Base-by-base conservation (phyloP, 371 early-diverging fungal species). In the Apophysomyces trapeziformis region DNA sequence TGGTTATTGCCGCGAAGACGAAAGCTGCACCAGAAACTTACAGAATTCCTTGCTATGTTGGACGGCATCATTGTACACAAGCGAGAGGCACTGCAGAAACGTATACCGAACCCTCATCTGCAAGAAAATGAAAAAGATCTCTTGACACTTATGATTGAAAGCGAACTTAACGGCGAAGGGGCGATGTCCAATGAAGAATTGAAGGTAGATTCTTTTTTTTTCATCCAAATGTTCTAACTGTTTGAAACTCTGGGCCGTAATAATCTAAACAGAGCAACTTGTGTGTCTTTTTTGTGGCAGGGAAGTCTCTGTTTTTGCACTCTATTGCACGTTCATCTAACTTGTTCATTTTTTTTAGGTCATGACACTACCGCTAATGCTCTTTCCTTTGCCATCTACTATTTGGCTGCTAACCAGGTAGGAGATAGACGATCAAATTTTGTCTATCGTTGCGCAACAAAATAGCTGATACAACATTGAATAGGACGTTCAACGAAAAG, bases 81-180 rank as follows among this genome's bases (percentile, higher is more conserved):
- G 57, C 72, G 78, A 14, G 59, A 59, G 26, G 60, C 60, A 16
- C 58, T 77, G 38, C 13, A 71, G 64, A 9, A 58, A 35, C 43
- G 56, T 35, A 8, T 69, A 64, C 4, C 45, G 18, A 47, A 46
- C 9, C 26, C 46, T 1, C 38, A 6, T 0, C 16, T 41, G 0
- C 56, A 59, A 1, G 78, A 84, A 47, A 71, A 70, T 46, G 77
- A 77, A 46, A 71, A 64, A 9, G 81, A 84, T 56, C 60, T 85
- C 57, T 69, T 85, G 36, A 73, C 82, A 4, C 68, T 84, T 68
- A 77, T 85, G 79, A 54, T 84, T 36, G 69, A 75, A 43, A 44
- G 46, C 36, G 63, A 68, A 46, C 21, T 36, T 37, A 60, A 66
- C 37, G 72, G 73, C 18, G 71, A 72, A 45, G 68, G 69, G 44